phyloP scores from a whole-genome alignment of 2,329 filamentous ascomycete species.

The Phaeophleospora eucalypticola region DNA sequence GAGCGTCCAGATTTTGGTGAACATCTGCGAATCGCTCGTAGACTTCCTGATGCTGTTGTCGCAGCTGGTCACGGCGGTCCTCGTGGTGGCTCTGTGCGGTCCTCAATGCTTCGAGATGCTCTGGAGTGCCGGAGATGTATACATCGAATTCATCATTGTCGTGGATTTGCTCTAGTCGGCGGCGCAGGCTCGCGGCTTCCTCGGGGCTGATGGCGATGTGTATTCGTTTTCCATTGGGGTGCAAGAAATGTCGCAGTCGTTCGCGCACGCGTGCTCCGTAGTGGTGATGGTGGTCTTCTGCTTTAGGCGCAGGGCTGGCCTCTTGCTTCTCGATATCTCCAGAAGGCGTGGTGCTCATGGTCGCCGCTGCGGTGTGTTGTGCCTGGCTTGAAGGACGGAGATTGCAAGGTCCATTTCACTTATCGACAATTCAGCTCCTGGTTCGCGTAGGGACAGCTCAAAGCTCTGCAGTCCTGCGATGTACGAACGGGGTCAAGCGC shows the following conservation, averaged over 20 bases:
- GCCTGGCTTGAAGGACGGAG: too few relatives aligned
- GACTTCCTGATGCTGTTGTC: slow-evolving; percentile 47
- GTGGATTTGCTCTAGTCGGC: slow-evolving; percentile 39
- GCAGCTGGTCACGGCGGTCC: slow-evolving; percentile 44
- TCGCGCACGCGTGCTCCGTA: slow-evolving; percentile 29
- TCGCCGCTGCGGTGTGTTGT: neutral
- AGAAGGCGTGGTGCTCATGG: slow-evolving; percentile 7
- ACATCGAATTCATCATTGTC: slow-evolving; percentile 49
- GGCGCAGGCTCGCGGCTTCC: slow-evolving; percentile 48
- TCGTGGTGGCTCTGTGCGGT: slow-evolving; percentile 54
- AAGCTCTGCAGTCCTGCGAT: neutral
- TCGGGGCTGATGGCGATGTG: slow-evolving; percentile 55
- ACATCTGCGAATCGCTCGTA: slow-evolving; percentile 57
- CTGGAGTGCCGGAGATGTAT: slow-evolving; percentile 55
- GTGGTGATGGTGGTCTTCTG: slow-evolving; percentile 8
- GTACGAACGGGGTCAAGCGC: neutral
- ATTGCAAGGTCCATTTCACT: neutral
- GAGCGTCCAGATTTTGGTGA: slow-evolving; percentile 49
- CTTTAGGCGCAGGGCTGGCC: neutral
- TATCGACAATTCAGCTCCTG: neutral
- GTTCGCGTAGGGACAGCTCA: neutral
- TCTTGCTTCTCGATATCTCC: slow-evolving; percentile 12
- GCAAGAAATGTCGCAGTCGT: slow-evolving; percentile 50
- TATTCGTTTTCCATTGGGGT: slow-evolving; percentile 54
- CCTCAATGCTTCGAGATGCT: slow-evolving; percentile 49